A percentile compares a stretch with the other conserved stretches of the same genome.
Evolutionary conservation across 1,139 yeast species (phyloP).

Genomic region (Sugiyamaella sp.): DNA sequence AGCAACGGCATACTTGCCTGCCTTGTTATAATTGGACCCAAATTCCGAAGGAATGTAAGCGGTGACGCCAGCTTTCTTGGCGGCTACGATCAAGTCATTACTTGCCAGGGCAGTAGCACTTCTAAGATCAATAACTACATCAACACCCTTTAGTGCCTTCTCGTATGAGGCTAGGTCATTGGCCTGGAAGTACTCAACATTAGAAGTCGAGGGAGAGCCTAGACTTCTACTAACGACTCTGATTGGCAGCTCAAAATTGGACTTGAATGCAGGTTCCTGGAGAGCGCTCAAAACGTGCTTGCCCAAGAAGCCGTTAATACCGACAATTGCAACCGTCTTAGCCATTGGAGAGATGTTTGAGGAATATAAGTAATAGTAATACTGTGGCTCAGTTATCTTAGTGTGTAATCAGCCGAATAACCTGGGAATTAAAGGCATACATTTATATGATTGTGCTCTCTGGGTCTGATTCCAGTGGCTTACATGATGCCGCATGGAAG

Average conservation of each 20-base stretch:
- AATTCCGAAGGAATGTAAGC: conserved; percentile 65
- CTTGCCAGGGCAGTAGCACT: conserved; percentile 27
- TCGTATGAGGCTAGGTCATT: conserved; percentile 40
- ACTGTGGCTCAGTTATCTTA: background rate
- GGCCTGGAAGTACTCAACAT: conserved; percentile 28
- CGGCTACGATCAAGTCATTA: conserved; percentile 42
- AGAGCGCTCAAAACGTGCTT: conserved; percentile 52
- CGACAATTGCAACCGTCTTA: conserved; percentile 52
- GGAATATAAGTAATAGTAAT: background rate
- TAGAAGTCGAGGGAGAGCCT: conserved; percentile 40
- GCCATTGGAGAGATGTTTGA: background rate
- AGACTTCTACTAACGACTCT: conserved; percentile 46
- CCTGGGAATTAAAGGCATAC: too few species aligned
- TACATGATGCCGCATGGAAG: too few species aligned
- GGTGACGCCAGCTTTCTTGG: conserved; percentile 50
- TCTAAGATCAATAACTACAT: conserved; percentile 54
- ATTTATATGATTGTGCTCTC: too few species aligned
- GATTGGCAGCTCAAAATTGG: conserved; percentile 53
- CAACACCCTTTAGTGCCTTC: conserved; percentile 51
- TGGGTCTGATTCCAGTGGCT: too few species aligned
- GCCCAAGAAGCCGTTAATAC: conserved; percentile 58
- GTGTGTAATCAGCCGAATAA: too few species aligned
- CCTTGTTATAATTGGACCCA: conserved; percentile 50
- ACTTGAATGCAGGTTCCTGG: conserved; percentile 47
- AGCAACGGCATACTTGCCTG: conserved; percentile 44